Percentiles rank a stretch among this genome's conserved stretches.
phyloP scores from a whole-genome alignment of 1,284 basidiomycete genomes.

The Puccinia hordei region DNA sequence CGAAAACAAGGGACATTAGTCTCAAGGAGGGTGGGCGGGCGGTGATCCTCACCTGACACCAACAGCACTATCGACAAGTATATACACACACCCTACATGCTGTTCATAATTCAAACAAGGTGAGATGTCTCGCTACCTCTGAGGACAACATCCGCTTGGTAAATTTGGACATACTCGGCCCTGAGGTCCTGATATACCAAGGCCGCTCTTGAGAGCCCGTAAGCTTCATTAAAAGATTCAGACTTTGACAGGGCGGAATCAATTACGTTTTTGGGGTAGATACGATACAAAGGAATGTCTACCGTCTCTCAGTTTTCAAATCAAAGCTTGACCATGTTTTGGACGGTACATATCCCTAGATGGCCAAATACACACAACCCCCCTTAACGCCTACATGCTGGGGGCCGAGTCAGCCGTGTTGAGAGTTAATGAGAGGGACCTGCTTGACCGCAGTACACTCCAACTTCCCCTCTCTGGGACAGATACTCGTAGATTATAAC shows the following conservation, averaged over 20 bases:
- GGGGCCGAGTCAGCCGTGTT: too few relatives aligned
- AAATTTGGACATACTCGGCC: not conserved
- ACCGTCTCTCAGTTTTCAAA: not conserved
- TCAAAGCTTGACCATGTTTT: not conserved
- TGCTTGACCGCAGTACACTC: too few relatives aligned
- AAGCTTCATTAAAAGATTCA: not conserved
- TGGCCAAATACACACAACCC: not conserved
- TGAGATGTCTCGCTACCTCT: not conserved
- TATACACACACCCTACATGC: not conserved
- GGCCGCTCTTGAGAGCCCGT: not conserved
- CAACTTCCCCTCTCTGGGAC: too few relatives aligned
- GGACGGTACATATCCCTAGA: not conserved
- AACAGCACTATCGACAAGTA: not conserved
- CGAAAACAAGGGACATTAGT: not conserved
- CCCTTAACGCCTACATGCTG: not conserved
- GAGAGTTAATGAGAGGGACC: too few relatives aligned
- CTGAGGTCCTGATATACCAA: not conserved
- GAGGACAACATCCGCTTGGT: not conserved
- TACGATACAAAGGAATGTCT: not conserved
- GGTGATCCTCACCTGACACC: not conserved
- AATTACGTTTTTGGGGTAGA: not conserved
- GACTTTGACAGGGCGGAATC: not conserved
- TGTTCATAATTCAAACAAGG: not conserved
- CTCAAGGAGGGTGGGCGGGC: not conserved
- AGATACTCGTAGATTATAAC: too few relatives aligned